Evolutionary conservation across 2,329 filamentous ascomycete species (phyloP), one percentile per base, ranked within the genome.

Genomic region (Neurospora crassa): DNA sequence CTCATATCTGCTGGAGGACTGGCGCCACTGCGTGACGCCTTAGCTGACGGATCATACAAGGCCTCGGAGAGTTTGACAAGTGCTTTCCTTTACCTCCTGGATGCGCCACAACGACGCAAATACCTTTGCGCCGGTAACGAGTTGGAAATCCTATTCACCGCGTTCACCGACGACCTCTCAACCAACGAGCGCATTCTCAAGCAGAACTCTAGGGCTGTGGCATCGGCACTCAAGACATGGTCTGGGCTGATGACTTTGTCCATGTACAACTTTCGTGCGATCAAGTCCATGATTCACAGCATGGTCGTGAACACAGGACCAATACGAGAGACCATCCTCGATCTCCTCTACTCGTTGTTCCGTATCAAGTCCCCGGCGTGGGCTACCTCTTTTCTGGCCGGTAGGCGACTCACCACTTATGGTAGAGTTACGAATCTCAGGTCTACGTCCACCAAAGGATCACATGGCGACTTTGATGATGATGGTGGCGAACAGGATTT

Each of bases 371-470:
- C 94, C 72, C 90, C 96, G 63, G 90, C 94, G 10, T 99, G 96
- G 96, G 96, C 96, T 8, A 94, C 93, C 0, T 96, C 95, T 0
- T 99, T 97, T 79, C 87, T 99, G 67, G 96, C 96, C 43, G 96
- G 96, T 8, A 89, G 96, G 74, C 87, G 96, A 72, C 84, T 99
- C 67, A 99, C 96, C 0, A 99, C 96, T 0, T 99, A 99, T 79
- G 95, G 94, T n/a, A 88, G 96, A 76, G 94, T 98, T 45, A 90
- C 93, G 8, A 96, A 93, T 73, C 83, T 98, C 69, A 93, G 92
- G 75, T 85, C 90, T 1, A 85, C 89, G 40, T 80, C 82, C 8
- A 79, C 78, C 16, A 87, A 86, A 73, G 82, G 83, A 29, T 79
- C 84, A 67, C 83, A 86, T 29, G 79, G 83, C 8, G 86, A 88